Base-by-base conservation (phyloP, 164 flowering plant species). In the Litsea cubeba region DNA sequence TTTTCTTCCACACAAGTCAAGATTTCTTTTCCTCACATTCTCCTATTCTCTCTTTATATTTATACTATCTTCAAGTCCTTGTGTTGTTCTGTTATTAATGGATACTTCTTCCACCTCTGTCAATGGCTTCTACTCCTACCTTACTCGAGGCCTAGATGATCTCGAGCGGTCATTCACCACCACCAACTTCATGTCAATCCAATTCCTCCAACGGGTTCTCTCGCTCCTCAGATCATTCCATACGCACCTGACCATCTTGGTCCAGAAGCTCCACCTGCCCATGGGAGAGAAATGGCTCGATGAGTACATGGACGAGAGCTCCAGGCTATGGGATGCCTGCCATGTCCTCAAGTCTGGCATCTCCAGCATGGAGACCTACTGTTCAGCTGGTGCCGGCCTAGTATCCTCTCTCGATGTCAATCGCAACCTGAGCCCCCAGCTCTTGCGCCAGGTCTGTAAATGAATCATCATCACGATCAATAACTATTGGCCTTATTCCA, bases 221-320 rank as follows among this genome's bases (percentile, higher is more conserved):
- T 86, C 92, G 1, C 91, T 90, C 23, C 88, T 95, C 58, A 83
- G 95, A 81, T 88, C 97, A 49, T 86, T 83, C 71, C 97, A 95
- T 75, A 82, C 94, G 74, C 94, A 88, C 62, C 69, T 95, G 25
- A 90, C 90, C 63, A 81, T 87, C 32, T 82, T 95, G 14, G 97
- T 91, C 20, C 95, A 95, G 65, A 95, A 87, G 76, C 97, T 93
- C 64, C 95, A 89, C 67, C 77, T 95, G 62, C 97, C 99, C 0
- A 88, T 86, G 1, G 94, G 97, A 0, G 98, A 91, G 24, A 95
- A 92, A 84, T 95, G 99, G 99, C 95, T 95, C 17, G 94, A 95
- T 67, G 99, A 95, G 75, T 95, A 92, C 88, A 95, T 95, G 99
- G 99, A 95, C 72, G 99, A 95, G 67, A 93, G 93, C 79, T 88